Conservation (phyloP, 306 rosid species). For the Prunus kanzakura region DNA sequence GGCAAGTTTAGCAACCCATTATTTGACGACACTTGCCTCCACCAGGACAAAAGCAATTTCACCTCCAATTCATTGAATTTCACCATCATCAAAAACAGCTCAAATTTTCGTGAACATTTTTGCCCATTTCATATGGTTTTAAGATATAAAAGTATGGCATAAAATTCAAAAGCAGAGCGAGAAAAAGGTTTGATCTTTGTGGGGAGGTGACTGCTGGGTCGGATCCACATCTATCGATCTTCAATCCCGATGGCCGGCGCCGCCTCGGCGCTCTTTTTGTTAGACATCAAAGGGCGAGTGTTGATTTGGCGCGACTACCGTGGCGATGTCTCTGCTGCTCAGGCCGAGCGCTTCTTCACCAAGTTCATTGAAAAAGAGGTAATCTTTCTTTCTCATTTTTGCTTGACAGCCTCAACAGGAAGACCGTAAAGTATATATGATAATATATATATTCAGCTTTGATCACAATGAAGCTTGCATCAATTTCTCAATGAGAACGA, state of each 20-base stretch:
- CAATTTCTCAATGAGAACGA: neutral
- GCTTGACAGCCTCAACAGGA: neutral
- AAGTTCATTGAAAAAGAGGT: slow-evolving; percentile 87
- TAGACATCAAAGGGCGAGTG: slow-evolving; percentile 86
- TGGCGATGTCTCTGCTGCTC: slow-evolving; percentile 73
- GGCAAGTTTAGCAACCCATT: neutral
- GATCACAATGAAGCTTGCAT: neutral
- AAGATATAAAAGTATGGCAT: neutral
- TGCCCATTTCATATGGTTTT: neutral
- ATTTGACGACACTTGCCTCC: neutral
- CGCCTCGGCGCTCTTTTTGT: slow-evolving; percentile 76
- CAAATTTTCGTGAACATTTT: neutral
- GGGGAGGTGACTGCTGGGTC: neutral
- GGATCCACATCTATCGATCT: slow-evolving; percentile 7
- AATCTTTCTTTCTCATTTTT: neutral
- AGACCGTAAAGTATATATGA: neutral
- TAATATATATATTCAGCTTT: neutral
- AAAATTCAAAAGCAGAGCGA: neutral
- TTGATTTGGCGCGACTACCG: slow-evolving; percentile 91
- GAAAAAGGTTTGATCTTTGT: neutral
- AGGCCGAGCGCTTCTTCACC: slow-evolving; percentile 89
- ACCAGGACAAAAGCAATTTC: neutral
- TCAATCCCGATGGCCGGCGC: slow-evolving; percentile 63
- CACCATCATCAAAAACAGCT: neutral
- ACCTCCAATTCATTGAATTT: neutral